These are phyloP conservation scores for Ceratocystis alfenasii DNA, from an alignment of 2,329 filamentous ascomycete genomes.

Conservation along the genomic window DNA sequence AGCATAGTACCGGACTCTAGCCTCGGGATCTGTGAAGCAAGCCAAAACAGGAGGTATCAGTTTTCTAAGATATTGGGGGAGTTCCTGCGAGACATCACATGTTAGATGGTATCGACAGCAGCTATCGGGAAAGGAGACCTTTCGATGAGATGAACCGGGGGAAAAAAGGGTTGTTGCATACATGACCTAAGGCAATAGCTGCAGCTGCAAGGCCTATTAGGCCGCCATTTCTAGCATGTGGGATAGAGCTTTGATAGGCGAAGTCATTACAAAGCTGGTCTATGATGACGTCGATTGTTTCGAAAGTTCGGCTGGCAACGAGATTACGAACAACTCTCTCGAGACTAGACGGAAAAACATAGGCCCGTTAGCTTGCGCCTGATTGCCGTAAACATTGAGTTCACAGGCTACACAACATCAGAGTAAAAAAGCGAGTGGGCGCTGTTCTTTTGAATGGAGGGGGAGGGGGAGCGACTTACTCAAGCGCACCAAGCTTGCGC, in stretches of 20 bases:
- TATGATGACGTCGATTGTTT: conserved; percentile 73
- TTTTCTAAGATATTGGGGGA: conserved; percentile 80
- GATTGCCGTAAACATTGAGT: too few relatives aligned
- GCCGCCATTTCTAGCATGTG: conserved; percentile 90
- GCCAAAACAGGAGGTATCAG: conserved; percentile 94
- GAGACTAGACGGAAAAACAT: conserved; percentile 44
- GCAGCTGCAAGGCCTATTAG: conserved; percentile 91
- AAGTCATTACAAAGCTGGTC: conserved; percentile 96
- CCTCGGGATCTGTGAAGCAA: conserved; percentile 97
- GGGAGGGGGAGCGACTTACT: conserved; percentile 48
- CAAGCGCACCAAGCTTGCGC: conserved; percentile 87
- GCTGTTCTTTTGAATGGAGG: not conserved
- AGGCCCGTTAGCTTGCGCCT: conserved; percentile 6
- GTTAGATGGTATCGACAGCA: not conserved
- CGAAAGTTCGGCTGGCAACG: conserved; percentile 61
- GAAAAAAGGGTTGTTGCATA: conserved; percentile 38
- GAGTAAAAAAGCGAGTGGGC: too few relatives aligned
- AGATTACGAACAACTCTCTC: conserved; percentile 84
- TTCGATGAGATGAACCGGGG: conserved; percentile 13
- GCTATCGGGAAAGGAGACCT: conserved; percentile 6
- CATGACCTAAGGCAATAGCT: conserved; percentile 83
- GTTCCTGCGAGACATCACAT: conserved; percentile 42
- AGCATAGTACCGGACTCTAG: conserved; percentile 90
- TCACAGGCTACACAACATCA: too few relatives aligned
- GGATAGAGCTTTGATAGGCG: conserved; percentile 92